phyloP scores from a whole-genome alignment of 2,329 filamentous ascomycete genomes.

The Fonsecaea multimorphosa region DNA sequence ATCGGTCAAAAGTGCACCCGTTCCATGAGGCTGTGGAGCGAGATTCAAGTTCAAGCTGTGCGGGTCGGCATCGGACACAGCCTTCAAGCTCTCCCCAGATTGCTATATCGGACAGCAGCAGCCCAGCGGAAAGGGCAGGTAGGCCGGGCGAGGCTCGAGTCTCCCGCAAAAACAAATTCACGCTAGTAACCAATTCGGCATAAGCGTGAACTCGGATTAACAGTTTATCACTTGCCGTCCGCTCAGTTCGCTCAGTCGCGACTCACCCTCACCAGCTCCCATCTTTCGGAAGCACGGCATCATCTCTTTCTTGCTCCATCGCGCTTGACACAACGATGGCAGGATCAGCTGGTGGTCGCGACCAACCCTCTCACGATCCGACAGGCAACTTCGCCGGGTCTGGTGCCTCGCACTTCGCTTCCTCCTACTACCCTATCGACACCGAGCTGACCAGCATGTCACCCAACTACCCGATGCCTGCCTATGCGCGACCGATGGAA shows the following conservation, averaged over 20 bases:
- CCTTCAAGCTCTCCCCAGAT: conserved; percentile 13
- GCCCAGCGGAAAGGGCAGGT: background rate
- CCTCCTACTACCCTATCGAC: conserved; percentile 31
- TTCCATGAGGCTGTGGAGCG: conserved; percentile 11
- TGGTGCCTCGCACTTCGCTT: conserved; percentile 27
- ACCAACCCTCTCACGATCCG: conserved; percentile 31
- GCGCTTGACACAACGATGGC: conserved; percentile 26
- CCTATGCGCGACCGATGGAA: conserved; percentile 26
- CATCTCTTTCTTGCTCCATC: conserved; percentile 11
- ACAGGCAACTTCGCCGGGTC: conserved; percentile 23
- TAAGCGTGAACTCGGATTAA: conserved; percentile 8
- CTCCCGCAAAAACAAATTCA: background rate
- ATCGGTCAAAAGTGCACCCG: conserved; percentile 20
- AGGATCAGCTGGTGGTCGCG: conserved; percentile 24
- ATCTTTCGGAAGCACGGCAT: conserved; percentile 34
- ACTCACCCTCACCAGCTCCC: conserved; percentile 17
- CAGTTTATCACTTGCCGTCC: conserved; percentile 9
- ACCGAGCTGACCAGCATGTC: conserved; percentile 31
- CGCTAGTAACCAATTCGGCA: conserved; percentile 17
- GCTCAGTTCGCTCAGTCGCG: conserved; percentile 15
- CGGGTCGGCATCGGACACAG: conserved; percentile 16
- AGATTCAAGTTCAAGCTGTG: too few species aligned
- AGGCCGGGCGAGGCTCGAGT: background rate
- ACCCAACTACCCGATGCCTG: conserved; percentile 27
- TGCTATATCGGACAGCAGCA: background rate